These are phyloP conservation scores for Rhizophora apiculata DNA, from an alignment of 345 rosid genomes.

Conservation along the genomic window DNA sequence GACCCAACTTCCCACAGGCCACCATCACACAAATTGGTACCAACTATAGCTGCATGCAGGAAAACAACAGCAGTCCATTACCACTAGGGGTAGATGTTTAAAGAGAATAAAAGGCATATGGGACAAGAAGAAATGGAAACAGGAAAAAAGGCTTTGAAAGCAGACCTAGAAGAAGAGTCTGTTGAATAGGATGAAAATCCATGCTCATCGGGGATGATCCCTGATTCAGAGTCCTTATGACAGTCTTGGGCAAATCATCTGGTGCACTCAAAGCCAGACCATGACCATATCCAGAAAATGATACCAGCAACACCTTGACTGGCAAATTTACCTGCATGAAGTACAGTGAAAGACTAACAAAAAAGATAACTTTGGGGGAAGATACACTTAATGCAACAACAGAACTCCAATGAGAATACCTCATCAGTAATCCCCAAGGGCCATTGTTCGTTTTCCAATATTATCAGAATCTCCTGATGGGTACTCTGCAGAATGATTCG, in stretches of 20 bases:
- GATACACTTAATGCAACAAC: conserved; percentile 7
- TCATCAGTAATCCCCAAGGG: conserved; percentile 5
- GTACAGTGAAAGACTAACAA: not conserved
- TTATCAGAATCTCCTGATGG: too few species aligned
- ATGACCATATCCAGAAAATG: conserved; percentile 87
- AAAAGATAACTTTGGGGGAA: conserved; percentile 6
- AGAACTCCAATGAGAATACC: conserved; percentile 37
- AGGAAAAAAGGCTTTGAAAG: too few species aligned
- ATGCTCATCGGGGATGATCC: too few species aligned
- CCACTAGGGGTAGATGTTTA: not conserved
- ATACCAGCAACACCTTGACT: conserved; percentile 72
- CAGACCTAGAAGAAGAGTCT: too few species aligned
- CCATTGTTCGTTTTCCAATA: too few species aligned
- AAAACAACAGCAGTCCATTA: conserved; percentile 21
- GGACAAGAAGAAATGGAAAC: too few species aligned
- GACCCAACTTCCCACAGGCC: conserved; percentile 95
- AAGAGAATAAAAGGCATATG: too few species aligned
- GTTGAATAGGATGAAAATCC: too few species aligned
- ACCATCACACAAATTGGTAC: conserved; percentile 91
- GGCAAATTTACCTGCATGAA: conserved; percentile 69
- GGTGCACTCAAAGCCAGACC: conserved; percentile 55
- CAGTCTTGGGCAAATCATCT: too few species aligned
- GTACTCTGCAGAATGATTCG: too few species aligned
- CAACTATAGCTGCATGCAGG: conserved; percentile 55
- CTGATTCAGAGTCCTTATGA: too few species aligned